phyloP scores from a whole-genome alignment of 108 stramenopile species.

The Nannochloropsis gaditana region DNA sequence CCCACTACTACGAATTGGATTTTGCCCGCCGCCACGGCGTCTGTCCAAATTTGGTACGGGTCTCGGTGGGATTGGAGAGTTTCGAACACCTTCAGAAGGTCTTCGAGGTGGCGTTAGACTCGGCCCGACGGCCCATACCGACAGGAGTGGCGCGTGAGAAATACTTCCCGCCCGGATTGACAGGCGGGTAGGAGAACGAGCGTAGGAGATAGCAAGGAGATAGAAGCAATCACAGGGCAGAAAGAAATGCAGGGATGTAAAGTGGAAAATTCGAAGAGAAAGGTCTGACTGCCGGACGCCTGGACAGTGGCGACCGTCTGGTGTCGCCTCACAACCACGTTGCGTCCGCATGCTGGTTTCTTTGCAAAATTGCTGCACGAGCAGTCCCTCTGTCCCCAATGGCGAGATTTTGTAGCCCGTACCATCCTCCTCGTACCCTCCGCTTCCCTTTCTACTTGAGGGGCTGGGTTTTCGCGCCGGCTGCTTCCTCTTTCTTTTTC shows the following conservation, averaged over 20 bases:
- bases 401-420: too few relatives aligned
- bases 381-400: too few relatives aligned
- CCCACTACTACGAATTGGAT: slow-evolving; percentile 69
- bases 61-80: slow-evolving; percentile 63
- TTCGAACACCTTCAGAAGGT: slow-evolving; percentile 54
- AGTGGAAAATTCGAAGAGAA: too few relatives aligned
- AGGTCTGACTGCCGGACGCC: too few relatives aligned
- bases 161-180: neutral
- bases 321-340: too few relatives aligned
- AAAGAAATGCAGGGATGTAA: too few relatives aligned
- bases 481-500: slow-evolving; percentile 43
- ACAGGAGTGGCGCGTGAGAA: neutral
- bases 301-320: too few relatives aligned
- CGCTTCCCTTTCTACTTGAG: neutral
- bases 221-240: too few relatives aligned
- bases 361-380: too few relatives aligned
- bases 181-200: neutral
- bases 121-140: neutral
- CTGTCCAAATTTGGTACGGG: slow-evolving; percentile 61
- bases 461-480: neutral
- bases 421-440: neutral
- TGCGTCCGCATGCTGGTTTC: too few relatives aligned
- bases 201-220: neutral
- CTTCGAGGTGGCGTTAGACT: slow-evolving; percentile 54
- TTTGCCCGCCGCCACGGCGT: slow-evolving; percentile 62